Evolutionary conservation across 768 basidiomycete species (phyloP).

Genomic region (Hortiboletus campestris): DNA sequence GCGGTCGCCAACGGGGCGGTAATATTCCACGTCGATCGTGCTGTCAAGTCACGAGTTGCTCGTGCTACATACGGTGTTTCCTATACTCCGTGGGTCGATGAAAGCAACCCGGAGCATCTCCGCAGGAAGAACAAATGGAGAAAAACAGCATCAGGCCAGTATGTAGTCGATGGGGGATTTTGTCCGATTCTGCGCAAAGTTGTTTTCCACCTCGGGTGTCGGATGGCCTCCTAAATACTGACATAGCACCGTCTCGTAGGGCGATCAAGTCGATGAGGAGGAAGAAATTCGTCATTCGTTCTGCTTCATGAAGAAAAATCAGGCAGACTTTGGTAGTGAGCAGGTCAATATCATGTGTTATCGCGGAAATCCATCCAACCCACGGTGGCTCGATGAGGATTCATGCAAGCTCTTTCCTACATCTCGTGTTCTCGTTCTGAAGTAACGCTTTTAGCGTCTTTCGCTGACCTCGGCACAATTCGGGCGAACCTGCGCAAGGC

Average conservation of each 20-base stretch:
- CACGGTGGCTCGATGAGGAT: constrained; percentile 9
- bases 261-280: neutral
- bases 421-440: neutral
- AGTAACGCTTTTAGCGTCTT: neutral
- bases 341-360: neutral
- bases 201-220: neutral
- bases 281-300: neutral
- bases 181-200: constrained; percentile 1
- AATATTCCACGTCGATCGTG: neutral
- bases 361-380: neutral
- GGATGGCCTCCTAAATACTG: neutral
- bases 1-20: constrained; percentile 10
- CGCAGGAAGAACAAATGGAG: neutral
- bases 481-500: neutral
- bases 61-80: constrained; percentile 1
- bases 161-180: neutral
- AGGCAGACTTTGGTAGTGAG: neutral
- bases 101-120: constrained; percentile 2
- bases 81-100: neutral
- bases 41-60: constrained; percentile 1
- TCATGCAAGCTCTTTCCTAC: neutral
- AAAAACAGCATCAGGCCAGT: neutral
- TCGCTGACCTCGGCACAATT: neutral
- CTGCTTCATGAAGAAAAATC: no score
- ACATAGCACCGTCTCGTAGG: neutral